phyloP scores from a whole-genome alignment of 1,139 yeast genomes.

The Saccharomyces hybrid region DNA sequence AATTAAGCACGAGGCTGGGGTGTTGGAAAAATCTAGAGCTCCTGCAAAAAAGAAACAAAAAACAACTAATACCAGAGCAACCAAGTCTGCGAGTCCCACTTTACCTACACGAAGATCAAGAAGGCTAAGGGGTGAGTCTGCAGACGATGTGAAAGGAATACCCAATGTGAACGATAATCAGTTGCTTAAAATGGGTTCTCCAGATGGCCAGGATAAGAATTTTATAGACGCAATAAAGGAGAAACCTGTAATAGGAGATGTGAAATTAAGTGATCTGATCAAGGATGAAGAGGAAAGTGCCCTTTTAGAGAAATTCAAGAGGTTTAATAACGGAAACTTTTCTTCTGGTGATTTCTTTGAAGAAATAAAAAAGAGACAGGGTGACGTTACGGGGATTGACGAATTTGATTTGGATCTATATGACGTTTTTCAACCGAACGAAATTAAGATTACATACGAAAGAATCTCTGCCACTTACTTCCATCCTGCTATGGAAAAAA shows the following conservation, averaged over 20 bases:
- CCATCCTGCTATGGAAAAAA: conserved; percentile 62
- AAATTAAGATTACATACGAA: conserved; percentile 62
- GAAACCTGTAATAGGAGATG: conserved; percentile 55
- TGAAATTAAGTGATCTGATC: conserved; percentile 49
- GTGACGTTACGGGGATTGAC: conserved; percentile 12
- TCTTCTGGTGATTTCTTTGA: conserved; percentile 80
- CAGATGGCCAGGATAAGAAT: conserved; percentile 31
- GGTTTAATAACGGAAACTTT: conserved; percentile 40
- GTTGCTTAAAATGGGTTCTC: conserved; percentile 25
- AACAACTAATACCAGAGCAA: conserved; percentile 10
- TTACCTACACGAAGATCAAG: conserved; percentile 56
- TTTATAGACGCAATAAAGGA: conserved; percentile 46
- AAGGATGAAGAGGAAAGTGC: conserved; percentile 34
- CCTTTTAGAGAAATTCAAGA: conserved; percentile 37
- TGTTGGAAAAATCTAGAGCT: conserved; percentile 17
- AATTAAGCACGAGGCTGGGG: conserved; percentile 30
- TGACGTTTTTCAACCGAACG: conserved; percentile 57
- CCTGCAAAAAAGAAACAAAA: conserved; percentile 15
- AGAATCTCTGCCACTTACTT: conserved; percentile 67
- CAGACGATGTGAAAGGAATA: conserved; percentile 28
- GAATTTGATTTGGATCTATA: conserved; percentile 39
- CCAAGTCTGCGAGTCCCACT: conserved; percentile 22
- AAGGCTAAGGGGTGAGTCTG: conserved; percentile 53
- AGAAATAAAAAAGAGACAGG: conserved; percentile 35
- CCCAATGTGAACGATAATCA: conserved; percentile 26